phyloP scores from a whole-genome alignment of 768 basidiomycete species.

The Suillus placidus region DNA sequence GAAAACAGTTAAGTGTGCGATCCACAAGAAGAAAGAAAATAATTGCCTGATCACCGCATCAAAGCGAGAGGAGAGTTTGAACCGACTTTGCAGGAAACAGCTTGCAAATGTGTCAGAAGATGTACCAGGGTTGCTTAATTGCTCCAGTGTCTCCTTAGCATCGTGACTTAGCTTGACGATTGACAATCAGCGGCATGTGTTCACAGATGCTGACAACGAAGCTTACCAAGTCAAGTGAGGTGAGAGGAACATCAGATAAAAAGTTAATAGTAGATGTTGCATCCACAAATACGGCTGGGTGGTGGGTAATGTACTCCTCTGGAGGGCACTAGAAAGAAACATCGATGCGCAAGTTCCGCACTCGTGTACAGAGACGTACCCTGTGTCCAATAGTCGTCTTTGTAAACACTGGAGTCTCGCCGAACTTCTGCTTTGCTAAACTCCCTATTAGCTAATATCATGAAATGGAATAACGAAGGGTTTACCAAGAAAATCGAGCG shows the following conservation, averaged over 20 bases:
- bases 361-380: conserved; percentile 39
- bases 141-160: conserved; percentile 70
- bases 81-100: conserved; percentile 74
- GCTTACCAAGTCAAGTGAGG: conserved; percentile 77
- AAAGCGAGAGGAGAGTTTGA: conserved; percentile 65
- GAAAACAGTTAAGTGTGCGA: conserved; percentile 12
- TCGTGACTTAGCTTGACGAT: conserved; percentile 69
- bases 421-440: conserved; percentile 73
- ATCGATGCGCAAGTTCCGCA: background rate
- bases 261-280: conserved; percentile 77
- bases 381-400: conserved; percentile 56
- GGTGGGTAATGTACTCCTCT: conserved; percentile 54
- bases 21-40: background rate
- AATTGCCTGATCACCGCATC: conserved; percentile 71
- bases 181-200: conserved; percentile 3
- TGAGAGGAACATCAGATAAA: conserved; percentile 70
- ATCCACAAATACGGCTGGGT: conserved; percentile 74
- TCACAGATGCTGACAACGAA: background rate
- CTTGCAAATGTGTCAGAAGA: conserved; percentile 66
- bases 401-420: conserved; percentile 56
- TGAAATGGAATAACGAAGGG: background rate
- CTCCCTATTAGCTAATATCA: conserved; percentile 16
- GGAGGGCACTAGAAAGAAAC: conserved; percentile 50
- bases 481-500: conserved; percentile 82
- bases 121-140: conserved; percentile 50